Evolutionary conservation across 805 yeast genomes (phyloP).

Genomic region (Teunomyces tritomae): DNA sequence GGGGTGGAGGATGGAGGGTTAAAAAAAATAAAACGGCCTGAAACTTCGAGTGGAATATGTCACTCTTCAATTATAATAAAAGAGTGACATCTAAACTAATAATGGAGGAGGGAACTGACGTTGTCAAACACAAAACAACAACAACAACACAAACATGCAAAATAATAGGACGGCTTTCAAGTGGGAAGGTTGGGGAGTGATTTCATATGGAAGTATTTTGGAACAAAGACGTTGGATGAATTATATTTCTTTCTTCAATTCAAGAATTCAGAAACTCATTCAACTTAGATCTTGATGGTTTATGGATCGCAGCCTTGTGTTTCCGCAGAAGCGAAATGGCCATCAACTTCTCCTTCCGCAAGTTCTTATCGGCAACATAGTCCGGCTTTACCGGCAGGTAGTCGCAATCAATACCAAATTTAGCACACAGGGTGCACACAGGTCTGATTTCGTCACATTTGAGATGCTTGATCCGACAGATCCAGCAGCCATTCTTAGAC

Average conservation of each 20-base stretch:
- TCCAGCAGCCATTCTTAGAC: constrained; percentile 46
- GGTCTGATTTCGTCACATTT: constrained; percentile 44
- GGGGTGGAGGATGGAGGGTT: neutral
- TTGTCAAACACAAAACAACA: neutral
- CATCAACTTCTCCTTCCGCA: constrained; percentile 33
- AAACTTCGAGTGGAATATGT: too few species aligned
- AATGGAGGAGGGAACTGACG: neutral
- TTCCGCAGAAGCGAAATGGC: constrained; percentile 30
- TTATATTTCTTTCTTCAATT: neutral
- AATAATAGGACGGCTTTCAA: neutral
- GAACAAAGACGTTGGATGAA: neutral
- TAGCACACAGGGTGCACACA: constrained; percentile 33
- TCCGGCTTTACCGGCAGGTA: constrained; percentile 37
- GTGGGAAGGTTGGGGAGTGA: too few species aligned
- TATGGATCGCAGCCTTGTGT: constrained; percentile 8
- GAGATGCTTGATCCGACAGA: constrained; percentile 44
- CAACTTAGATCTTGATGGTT: neutral
- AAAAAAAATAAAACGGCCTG: neutral
- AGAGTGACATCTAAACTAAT: neutral
- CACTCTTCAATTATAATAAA: neutral
- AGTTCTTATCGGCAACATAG: constrained; percentile 34
- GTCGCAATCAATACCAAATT: constrained; percentile 43
- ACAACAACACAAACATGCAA: neutral
- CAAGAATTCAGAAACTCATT: neutral
- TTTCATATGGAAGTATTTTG: neutral